These are phyloP conservation scores for Heteromeles arbutifolia DNA, from an alignment of 306 rosid genomes.

Conservation along the genomic window DNA sequence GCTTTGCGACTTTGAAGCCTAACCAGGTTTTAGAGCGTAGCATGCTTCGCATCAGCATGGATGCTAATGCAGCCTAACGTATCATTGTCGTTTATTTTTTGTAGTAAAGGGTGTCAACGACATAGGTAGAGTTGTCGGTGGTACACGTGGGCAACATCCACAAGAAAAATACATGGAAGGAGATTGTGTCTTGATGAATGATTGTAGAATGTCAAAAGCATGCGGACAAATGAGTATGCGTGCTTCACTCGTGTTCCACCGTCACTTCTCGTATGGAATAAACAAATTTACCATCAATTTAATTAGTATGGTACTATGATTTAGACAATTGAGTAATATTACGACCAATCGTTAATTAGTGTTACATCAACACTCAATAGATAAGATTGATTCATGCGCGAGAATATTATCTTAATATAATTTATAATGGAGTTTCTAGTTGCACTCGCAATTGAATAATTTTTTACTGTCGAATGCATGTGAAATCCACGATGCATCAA, in stretches of 20 bases:
- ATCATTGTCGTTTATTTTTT: background rate
- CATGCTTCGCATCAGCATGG: background rate
- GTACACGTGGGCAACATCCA: slow-evolving; percentile 47
- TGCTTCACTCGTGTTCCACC: slow-evolving; percentile 16
- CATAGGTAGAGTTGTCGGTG: slow-evolving; percentile 37
- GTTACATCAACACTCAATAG: too few species aligned
- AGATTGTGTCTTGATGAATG: slow-evolving; percentile 44
- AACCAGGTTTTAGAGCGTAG: background rate
- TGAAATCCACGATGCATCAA: too few species aligned
- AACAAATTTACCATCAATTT: too few species aligned
- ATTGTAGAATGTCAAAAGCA: slow-evolving; percentile 42
- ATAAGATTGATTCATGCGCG: too few species aligned
- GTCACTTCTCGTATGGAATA: background rate
- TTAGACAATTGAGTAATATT: too few species aligned
- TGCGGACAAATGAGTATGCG: slow-evolving; percentile 48
- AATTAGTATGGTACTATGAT: background rate
- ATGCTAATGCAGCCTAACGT: background rate
- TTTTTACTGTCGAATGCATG: too few species aligned
- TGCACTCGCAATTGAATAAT: too few species aligned
- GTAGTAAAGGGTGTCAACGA: background rate
- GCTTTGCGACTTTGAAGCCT: slow-evolving; percentile 1
- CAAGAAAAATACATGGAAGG: slow-evolving; percentile 38
- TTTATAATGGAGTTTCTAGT: too few species aligned
- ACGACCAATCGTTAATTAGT: too few species aligned
- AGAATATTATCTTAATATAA: too few species aligned